Evolutionary conservation across 495 filamentous ascomycete genomes (phyloP).

Genomic region (Xylaria nigripes): DNA sequence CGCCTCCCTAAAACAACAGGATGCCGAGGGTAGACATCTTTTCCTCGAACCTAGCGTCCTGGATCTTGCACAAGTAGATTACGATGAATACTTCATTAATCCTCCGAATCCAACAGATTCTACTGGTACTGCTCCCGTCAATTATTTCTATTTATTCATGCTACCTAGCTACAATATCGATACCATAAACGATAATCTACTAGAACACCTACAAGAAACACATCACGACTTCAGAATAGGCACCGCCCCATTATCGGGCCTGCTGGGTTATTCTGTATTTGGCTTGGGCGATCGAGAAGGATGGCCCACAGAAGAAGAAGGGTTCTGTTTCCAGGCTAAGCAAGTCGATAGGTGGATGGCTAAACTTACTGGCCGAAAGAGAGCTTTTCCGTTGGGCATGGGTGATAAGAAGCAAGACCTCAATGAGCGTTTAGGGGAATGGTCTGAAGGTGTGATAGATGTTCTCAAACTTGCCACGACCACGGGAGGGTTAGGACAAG

Average conservation of each 20-base stretch:
- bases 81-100: slow-evolving; percentile 81
- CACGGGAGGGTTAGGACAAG: slow-evolving; percentile 66
- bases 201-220: slow-evolving; percentile 78
- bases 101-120: slow-evolving; percentile 42
- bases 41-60: slow-evolving; percentile 58
- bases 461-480: slow-evolving; percentile 52
- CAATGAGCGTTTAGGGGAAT: slow-evolving; percentile 57
- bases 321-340: slow-evolving; percentile 83
- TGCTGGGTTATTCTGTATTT: slow-evolving; percentile 87
- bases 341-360: slow-evolving; percentile 94
- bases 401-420: slow-evolving; percentile 75
- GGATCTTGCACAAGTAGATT: slow-evolving; percentile 77
- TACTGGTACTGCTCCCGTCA: slow-evolving; percentile 21
- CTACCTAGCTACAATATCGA: slow-evolving; percentile 90
- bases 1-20: slow-evolving; percentile 17
- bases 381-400: slow-evolving; percentile 76
- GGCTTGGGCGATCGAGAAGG: slow-evolving; percentile 85
- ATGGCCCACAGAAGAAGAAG: slow-evolving; percentile 84
- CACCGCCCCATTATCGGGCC: slow-evolving; percentile 64
- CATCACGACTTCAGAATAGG: slow-evolving; percentile 95
- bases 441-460: slow-evolving; percentile 66
- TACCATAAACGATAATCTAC: slow-evolving; percentile 70
- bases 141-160: slow-evolving; percentile 74
- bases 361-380: slow-evolving; percentile 70
- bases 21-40: slow-evolving; percentile 8